Conservation (phyloP, 306 rosid genomes). For the Fagus sylvatica region DNA sequence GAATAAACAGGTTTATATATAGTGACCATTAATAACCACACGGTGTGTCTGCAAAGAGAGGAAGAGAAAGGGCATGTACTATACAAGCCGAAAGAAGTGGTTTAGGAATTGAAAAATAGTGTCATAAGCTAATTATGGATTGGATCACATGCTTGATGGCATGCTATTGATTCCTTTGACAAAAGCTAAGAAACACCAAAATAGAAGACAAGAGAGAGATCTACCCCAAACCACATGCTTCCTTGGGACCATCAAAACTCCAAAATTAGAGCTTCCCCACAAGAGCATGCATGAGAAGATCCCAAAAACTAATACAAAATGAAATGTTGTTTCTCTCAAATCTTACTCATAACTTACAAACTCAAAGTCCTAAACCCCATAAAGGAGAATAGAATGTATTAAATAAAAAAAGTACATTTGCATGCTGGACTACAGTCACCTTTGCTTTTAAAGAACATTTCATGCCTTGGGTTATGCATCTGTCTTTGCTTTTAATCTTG, state of each 20-base stretch:
- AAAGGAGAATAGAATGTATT: slow-evolving; percentile 33
- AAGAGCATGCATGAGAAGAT: slow-evolving; percentile 74
- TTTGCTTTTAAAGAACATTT: slow-evolving; percentile 55
- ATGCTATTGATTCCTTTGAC: slow-evolving; percentile 69
- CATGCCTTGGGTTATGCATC: slow-evolving; percentile 48
- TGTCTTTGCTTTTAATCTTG: slow-evolving; percentile 34
- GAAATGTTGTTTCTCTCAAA: slow-evolving; percentile 37
- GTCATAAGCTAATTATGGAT: slow-evolving; percentile 45
- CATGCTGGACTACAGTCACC: slow-evolving; percentile 60
- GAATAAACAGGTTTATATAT: slow-evolving; percentile 25
- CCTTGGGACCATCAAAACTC: slow-evolving; percentile 65
- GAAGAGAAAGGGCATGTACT: not conserved
- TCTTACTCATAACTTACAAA: slow-evolving; percentile 50
- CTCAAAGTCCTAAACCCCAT: slow-evolving; percentile 55
- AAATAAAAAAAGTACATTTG: slow-evolving; percentile 34
- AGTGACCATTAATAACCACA: slow-evolving; percentile 29
- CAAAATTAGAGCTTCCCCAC: slow-evolving; percentile 40
- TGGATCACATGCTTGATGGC: slow-evolving; percentile 75
- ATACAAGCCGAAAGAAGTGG: not conserved
- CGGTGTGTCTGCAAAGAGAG: slow-evolving; percentile 22
- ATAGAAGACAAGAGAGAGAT: slow-evolving; percentile 39
- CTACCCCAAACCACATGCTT: slow-evolving; percentile 74
- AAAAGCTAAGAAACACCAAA: slow-evolving; percentile 42
- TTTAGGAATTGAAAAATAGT: slow-evolving; percentile 32
- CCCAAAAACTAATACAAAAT: slow-evolving; percentile 72